Evolutionary conservation across 108 stramenopile genomes (phyloP).

Genomic region (Skeletonema grethae): DNA sequence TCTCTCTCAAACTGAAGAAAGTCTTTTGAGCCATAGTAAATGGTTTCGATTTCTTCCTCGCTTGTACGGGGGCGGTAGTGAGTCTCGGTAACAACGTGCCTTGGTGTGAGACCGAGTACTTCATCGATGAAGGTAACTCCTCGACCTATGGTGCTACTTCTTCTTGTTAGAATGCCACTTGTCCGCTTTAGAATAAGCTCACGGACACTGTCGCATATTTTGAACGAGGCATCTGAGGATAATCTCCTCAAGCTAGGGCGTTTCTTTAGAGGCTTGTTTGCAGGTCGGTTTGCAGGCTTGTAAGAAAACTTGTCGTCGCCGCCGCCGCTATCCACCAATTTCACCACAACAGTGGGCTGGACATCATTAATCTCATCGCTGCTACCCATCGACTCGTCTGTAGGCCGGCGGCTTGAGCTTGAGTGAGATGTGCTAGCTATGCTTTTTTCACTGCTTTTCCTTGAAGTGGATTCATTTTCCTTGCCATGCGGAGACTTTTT

Average conservation of each 20-base stretch:
- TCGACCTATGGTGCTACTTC: neutral
- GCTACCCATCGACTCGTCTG: neutral
- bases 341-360: neutral
- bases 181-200: neutral
- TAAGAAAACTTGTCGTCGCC: neutral
- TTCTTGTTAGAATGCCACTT: neutral
- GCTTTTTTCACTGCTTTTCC: neutral
- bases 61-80: constrained; percentile 1
- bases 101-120: constrained; percentile 1
- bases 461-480: neutral
- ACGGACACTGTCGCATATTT: neutral
- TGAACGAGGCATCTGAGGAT: neutral
- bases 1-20: neutral
- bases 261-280: too few relatives aligned
- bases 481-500: neutral
- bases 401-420: neutral
- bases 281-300: neutral
- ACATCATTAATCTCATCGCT: neutral
- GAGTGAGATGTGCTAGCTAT: neutral
- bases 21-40: constrained; percentile 2
- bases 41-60: neutral
- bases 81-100: neutral
- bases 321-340: neutral
- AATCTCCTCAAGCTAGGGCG: neutral
- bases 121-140: constrained; percentile 7